phyloP scores from a whole-genome alignment of 495 filamentous ascomycete genomes.

The Polyplosphaeria fusca region DNA sequence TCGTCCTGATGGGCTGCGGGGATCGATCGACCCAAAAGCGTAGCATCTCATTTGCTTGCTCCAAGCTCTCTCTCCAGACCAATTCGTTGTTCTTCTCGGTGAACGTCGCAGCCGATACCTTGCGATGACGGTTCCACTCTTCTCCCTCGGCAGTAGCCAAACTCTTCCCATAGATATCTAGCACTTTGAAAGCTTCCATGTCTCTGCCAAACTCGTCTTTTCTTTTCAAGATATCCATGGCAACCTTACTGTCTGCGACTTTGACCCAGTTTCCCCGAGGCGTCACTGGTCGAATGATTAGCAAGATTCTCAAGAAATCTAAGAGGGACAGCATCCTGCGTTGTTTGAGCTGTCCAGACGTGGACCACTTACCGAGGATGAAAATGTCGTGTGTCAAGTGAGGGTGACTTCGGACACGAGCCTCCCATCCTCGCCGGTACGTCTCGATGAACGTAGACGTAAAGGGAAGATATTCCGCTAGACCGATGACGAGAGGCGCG shows the following conservation, averaged over 20 bases:
- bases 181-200: conserved; percentile 38
- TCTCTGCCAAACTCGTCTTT: conserved; percentile 47
- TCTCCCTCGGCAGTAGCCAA: conserved; percentile 43
- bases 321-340: too few species aligned
- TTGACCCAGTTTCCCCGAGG: conserved; percentile 45
- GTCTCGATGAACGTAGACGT: conserved; percentile 27
- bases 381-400: neutral
- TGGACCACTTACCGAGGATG: too few species aligned
- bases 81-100: conserved; percentile 49
- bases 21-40: conserved; percentile 39
- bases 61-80: conserved; percentile 46
- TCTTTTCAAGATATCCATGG: conserved; percentile 42
- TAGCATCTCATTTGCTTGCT: conserved; percentile 37
- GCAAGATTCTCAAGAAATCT: too few species aligned
- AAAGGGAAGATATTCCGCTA: conserved; percentile 30
- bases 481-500: neutral
- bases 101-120: conserved; percentile 44
- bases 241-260: conserved; percentile 43
- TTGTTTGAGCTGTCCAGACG: too few species aligned
- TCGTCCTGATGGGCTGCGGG: conserved; percentile 17
- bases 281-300: too few species aligned
- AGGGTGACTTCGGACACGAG: conserved; percentile 9
- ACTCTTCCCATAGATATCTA: conserved; percentile 50
- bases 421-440: conserved; percentile 41
- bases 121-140: conserved; percentile 50